Base-by-base conservation (phyloP, 139 green algal species). In the Micractinium sp. region DNA sequence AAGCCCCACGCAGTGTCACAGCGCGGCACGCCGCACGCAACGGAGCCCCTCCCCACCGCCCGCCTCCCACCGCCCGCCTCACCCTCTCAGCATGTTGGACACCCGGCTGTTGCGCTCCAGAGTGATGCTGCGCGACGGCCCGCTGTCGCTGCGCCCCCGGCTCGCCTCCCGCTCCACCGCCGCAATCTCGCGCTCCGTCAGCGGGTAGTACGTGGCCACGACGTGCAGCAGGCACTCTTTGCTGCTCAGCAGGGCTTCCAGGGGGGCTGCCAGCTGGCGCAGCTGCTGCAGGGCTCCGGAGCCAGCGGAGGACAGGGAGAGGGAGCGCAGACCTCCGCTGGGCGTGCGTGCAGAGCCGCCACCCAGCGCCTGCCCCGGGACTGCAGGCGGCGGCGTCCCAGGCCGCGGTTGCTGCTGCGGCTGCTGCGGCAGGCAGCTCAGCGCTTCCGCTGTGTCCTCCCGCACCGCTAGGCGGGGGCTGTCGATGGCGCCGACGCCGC, bases 161-260 rank as follows among this genome's bases (percentile, higher is more conserved):
- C 75, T 60, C 12, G 53, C 47, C 33, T 66, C 56, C 53, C 56
- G 5, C 31, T 23, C 73, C 39, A 69, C 74, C 20, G 71, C 85
- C 9, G 31, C 85, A 41, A 87, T 36, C 25, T 87, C 66, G 27
- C 39, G 82, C 33, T 79, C 66, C 0, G 22, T 79, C 23, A 87
- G 66, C 35, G 82, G 66, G 66, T 60, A 69, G 36, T 66, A 87
- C 25, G 56, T 67, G 33, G 76, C 85, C 19, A 35, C 41, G n/a
- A 89, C 82, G 74, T 89, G 85, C 85, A 89, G 75, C 85, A 63
- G 27, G 85, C 85, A 89, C 15, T 73, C 73, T 13, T 53, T 47
- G 19, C 22, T n/a, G 56, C n/a, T n/a, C 35, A 85, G 73, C n/a
- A n/a, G n/a, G 18, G 36, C n/a, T 0, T 82, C 53, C 85, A 80